phyloP scores from a whole-genome alignment of 139 green algal species.

The Diplosphaera chodatii region DNA sequence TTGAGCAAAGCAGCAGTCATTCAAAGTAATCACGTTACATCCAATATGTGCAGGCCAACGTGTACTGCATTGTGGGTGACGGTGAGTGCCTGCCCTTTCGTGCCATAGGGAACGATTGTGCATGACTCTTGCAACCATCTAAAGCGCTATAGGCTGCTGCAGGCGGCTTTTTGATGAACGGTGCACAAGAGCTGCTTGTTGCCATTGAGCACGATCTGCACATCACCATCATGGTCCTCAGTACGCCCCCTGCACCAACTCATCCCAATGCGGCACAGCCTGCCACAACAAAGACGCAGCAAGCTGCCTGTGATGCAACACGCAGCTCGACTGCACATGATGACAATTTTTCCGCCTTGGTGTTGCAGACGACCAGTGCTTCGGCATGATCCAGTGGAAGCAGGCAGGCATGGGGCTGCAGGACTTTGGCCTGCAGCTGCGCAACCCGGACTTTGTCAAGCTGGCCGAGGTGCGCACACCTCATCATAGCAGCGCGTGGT shows the following conservation, averaged over 20 bases:
- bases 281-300: no score
- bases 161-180: slow-evolving; percentile 41
- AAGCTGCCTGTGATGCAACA: no score
- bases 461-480: slow-evolving; percentile 26
- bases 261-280: no score
- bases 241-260: no score
- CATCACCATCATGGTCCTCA: slow-evolving; percentile 32
- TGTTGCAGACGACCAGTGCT: slow-evolving; percentile 24
- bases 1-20: no score
- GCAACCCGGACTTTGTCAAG: slow-evolving; percentile 37
- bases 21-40: no score
- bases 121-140: no score
- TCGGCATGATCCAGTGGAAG: slow-evolving; percentile 47
- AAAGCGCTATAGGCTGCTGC: no score
- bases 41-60: slow-evolving; percentile 7
- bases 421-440: slow-evolving; percentile 28
- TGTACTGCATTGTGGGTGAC: slow-evolving; percentile 29
- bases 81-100: neutral
- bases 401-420: slow-evolving; percentile 16
- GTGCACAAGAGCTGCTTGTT: slow-evolving; percentile 27
- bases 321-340: no score
- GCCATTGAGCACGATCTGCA: slow-evolving; percentile 27
- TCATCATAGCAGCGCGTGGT: no score
- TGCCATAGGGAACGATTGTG: no score
- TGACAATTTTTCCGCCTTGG: neutral